Conservation (phyloP, 805 yeast species). For the Clavispora santaluciae region DNA sequence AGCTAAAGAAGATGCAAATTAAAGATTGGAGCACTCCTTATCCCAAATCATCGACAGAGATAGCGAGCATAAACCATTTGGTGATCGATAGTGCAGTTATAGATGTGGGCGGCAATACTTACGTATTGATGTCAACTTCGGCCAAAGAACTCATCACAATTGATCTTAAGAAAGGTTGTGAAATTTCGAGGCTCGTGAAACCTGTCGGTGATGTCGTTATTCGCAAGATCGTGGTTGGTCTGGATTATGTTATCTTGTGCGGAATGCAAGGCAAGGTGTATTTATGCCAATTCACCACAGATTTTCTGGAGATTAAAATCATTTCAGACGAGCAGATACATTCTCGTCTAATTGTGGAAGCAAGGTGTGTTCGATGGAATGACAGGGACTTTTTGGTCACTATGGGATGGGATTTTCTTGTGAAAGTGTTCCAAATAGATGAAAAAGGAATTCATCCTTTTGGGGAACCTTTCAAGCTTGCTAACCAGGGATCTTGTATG, state of each 20-base stretch:
- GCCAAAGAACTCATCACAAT: conserved; percentile 16
- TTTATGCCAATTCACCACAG: conserved; percentile 11
- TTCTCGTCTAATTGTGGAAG: conserved; percentile 33
- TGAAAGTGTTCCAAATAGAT: conserved; percentile 33
- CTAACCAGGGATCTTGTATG: conserved; percentile 51
- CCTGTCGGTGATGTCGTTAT: conserved; percentile 24
- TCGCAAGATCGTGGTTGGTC: conserved; percentile 29
- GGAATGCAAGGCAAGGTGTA: conserved; percentile 51
- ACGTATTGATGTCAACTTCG: conserved; percentile 17
- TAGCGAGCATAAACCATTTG: conserved; percentile 18
- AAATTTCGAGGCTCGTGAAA: conserved; percentile 13
- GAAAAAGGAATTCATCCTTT: conserved; percentile 9
- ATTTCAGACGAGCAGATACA: conserved; percentile 26
- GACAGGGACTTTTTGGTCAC: conserved; percentile 41
- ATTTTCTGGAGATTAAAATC: conserved; percentile 1
- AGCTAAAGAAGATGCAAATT: conserved; percentile 10
- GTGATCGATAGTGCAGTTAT: conserved; percentile 14
- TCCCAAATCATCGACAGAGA: conserved; percentile 15
- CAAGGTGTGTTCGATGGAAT: conserved; percentile 18
- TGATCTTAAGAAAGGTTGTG: conserved; percentile 10
- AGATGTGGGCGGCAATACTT: neutral
- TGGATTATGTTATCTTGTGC: conserved; percentile 31
- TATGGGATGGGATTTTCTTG: conserved; percentile 54
- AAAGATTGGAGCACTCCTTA: conserved; percentile 27
- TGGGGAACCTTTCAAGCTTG: conserved; percentile 28